Conservation (phyloP, 208 protist genomes). For the Crithidia acanthocephali region DNA sequence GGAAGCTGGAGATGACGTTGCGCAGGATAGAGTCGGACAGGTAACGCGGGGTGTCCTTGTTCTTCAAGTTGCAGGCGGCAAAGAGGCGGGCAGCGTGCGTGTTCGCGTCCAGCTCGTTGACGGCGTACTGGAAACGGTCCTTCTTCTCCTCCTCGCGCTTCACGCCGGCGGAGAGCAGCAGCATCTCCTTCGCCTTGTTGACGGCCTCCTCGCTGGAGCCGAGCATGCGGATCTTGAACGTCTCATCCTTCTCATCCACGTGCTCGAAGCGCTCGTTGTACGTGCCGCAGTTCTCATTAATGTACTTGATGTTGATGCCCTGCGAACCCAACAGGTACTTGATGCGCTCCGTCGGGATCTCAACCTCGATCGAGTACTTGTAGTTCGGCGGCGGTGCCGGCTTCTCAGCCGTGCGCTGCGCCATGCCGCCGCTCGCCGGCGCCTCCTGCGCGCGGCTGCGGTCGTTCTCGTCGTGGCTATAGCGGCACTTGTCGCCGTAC, state of each 20-base stretch:
- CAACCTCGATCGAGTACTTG: slow-evolving; percentile 50
- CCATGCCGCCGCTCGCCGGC: slow-evolving; percentile 30
- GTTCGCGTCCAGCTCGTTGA: slow-evolving; percentile 86
- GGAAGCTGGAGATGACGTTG: slow-evolving; percentile 79
- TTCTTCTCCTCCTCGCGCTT: slow-evolving; percentile 73
- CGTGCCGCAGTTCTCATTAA: slow-evolving; percentile 74
- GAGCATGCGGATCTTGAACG: slow-evolving; percentile 69
- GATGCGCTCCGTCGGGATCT: slow-evolving; percentile 79
- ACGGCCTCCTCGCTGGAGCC: slow-evolving; percentile 66
- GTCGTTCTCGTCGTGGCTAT: slow-evolving; percentile 71
- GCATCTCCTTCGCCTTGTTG: slow-evolving; percentile 63
- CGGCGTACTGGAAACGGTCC: slow-evolving; percentile 81
- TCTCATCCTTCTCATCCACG: slow-evolving; percentile 57
- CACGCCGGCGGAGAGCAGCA: slow-evolving; percentile 60
- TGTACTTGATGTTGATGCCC: slow-evolving; percentile 58
- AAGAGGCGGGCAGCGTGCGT: slow-evolving; percentile 66
- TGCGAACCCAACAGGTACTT: slow-evolving; percentile 76
- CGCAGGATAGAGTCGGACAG: slow-evolving; percentile 76
- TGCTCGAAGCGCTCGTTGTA: slow-evolving; percentile 75
- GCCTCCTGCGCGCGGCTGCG: slow-evolving; percentile 30
- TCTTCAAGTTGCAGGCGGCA: slow-evolving; percentile 80
- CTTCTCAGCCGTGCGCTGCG: slow-evolving; percentile 38
- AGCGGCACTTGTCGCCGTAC: slow-evolving; percentile 82
- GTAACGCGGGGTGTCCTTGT: slow-evolving; percentile 67
- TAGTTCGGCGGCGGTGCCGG: slow-evolving; percentile 28